Conservation (phyloP, 345 rosid genomes). For the Eucalyptus marginata region DNA sequence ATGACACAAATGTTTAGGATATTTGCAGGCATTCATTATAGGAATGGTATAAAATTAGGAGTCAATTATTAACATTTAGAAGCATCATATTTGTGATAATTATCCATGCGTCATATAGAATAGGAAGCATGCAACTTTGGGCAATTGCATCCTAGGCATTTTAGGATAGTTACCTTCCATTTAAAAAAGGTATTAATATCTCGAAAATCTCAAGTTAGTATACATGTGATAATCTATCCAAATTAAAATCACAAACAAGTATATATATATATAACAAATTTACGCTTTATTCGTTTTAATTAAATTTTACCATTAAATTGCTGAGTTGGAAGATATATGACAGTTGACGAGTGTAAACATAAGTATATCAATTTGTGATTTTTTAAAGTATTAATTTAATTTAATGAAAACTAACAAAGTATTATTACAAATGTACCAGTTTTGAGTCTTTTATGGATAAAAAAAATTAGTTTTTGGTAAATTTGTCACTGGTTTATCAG, state of each 20-base stretch:
- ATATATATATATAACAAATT: too few species aligned
- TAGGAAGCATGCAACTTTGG: background rate
- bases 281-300: fast-evolving
- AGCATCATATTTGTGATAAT: background rate
- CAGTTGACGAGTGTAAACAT: fast-evolving
- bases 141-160: background rate
- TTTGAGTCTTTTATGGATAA: background rate
- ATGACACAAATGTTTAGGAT: background rate
- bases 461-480: fast-evolving
- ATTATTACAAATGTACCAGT: fast-evolving
- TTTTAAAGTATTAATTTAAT: too few species aligned
- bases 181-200: background rate
- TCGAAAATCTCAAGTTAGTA: background rate
- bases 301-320: too few species aligned
- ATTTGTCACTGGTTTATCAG: fast-evolving
- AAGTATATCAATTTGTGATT: too few species aligned
- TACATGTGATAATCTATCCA: too few species aligned
- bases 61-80: background rate
- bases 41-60: background rate
- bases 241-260: too few species aligned
- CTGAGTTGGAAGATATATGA: too few species aligned
- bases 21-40: background rate
- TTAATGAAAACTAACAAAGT: too few species aligned
- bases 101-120: background rate
- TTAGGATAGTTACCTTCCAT: background rate